Conservation (phyloP, 108 stramenopile genomes). For the Nannochloropsis gaditana region DNA sequence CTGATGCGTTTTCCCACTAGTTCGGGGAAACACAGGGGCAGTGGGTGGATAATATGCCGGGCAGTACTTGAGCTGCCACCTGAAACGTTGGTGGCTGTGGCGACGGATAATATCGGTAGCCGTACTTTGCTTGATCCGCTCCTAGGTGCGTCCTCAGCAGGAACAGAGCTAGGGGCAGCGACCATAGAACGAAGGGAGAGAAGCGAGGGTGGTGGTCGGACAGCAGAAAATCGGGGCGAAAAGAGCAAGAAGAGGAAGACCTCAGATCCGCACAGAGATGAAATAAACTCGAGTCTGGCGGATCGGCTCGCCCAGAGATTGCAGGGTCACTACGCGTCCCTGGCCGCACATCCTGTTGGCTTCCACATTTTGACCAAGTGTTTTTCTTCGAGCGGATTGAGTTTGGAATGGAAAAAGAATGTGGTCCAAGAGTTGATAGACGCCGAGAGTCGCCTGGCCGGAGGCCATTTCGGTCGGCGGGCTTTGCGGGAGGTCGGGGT, state of each 20-base stretch:
- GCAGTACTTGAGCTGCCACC: slow-evolving; percentile 36
- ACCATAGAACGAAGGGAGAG: slow-evolving; percentile 15
- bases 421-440: not conserved
- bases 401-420: not conserved
- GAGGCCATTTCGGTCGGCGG: not conserved
- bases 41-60: not conserved
- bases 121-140: slow-evolving; percentile 44
- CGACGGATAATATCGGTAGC: slow-evolving; percentile 37
- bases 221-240: not conserved
- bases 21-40: not conserved
- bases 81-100: slow-evolving; percentile 34
- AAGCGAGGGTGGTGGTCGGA: not conserved
- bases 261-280: too few species aligned
- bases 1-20: slow-evolving; percentile 34
- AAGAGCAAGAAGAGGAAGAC: not conserved
- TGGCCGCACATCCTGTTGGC: not conserved
- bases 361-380: not conserved
- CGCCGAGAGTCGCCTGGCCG: not conserved
- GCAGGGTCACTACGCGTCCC: not conserved
- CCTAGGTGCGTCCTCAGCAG: slow-evolving; percentile 24
- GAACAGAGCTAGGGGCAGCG: not conserved
- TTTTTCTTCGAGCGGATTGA: not conserved
- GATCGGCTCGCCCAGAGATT: not conserved
- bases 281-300: not conserved
- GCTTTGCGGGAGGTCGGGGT: not conserved